Evolutionary conservation across 2,329 filamentous ascomycete genomes (phyloP), one percentile per base, ranked within the genome.

Genomic region (Fusarium sp.): DNA sequence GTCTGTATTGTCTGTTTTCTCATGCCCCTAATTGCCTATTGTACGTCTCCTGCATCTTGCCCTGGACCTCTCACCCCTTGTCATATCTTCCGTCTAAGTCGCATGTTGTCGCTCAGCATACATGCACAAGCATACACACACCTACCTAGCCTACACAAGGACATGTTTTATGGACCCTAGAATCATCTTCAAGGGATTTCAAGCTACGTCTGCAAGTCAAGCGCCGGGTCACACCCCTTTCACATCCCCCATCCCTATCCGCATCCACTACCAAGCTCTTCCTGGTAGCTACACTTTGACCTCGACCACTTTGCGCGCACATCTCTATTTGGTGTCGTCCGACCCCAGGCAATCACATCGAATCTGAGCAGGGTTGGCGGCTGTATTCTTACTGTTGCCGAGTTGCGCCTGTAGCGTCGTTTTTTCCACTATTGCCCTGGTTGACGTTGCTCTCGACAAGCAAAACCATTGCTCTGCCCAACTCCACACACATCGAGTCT

Each of bases 171-270:
- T 68, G 59, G 72, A 75, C 72, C 72, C 72, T 74, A 50, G 72
- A 75, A 74, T 67, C 61, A 65, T 54, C 57, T 64, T 59, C 65
- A 64, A 75, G 74, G 72, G 56, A 68, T 73, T 73, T 58, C 67
- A 77, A 78, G 71, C 77, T 78, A 78, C 68, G 74, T 61, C 75
- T 78, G 77, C 77, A 78, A 76, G 77, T 75, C 75, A 80, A 80
- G 78, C 78, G 76, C 78, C 74, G 76, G 76, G 74, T 79, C 77
- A 79, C 73, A 78, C 78, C 76, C 77, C 75, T 77, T 75, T 72
- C 70, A 74, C 64, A 73, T 72, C 67, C 70, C 67, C 71, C 66
- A 67, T 71, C 78, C 72, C 75, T 61, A 75, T 71, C 61, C 71
- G 64, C 69, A 69, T 70, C 78, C 76, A 77, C 71, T 70, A 54